Evolutionary conservation across 495 filamentous ascomycete genomes (phyloP).

Genomic region (Lineolata rhizophorae): DNA sequence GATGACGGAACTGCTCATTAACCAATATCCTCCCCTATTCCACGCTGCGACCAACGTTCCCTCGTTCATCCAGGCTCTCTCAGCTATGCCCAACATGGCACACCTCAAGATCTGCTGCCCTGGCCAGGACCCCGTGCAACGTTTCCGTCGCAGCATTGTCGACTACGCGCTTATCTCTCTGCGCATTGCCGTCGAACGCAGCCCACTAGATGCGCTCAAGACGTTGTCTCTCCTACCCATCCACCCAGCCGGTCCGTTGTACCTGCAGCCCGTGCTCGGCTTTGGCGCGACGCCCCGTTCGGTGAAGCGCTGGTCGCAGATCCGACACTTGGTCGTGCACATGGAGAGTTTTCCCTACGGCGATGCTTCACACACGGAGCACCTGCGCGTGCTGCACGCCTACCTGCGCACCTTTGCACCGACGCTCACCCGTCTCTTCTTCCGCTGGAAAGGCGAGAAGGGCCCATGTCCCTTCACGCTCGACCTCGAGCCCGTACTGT

Average conservation of each 20-base stretch:
- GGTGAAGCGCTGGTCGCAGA: slow-evolving; percentile 45
- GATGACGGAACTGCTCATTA: slow-evolving; percentile 43
- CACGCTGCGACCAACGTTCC: slow-evolving; percentile 67
- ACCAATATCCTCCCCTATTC: slow-evolving; percentile 64
- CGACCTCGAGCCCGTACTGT: slow-evolving; percentile 34
- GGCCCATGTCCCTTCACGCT: slow-evolving; percentile 46
- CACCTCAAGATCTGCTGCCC: slow-evolving; percentile 51
- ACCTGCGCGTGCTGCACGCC: slow-evolving; percentile 52
- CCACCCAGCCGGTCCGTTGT: slow-evolving; percentile 45
- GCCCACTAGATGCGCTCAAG: slow-evolving; percentile 31
- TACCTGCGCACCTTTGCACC: slow-evolving; percentile 43
- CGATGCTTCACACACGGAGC: slow-evolving; percentile 21
- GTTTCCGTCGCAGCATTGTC: slow-evolving; percentile 49
- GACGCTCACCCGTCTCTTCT: slow-evolving; percentile 37
- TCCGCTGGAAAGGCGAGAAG: slow-evolving; percentile 47
- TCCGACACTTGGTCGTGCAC: slow-evolving; percentile 36
- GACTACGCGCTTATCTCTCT: slow-evolving; percentile 68
- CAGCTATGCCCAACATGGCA: slow-evolving; percentile 34
- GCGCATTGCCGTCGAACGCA: slow-evolving; percentile 51
- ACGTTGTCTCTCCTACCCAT: slow-evolving; percentile 43
- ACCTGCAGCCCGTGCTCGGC: slow-evolving; percentile 41
- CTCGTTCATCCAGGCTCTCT: slow-evolving; percentile 50
- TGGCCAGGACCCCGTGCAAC: slow-evolving; percentile 38
- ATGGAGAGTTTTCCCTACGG: slow-evolving; percentile 38
- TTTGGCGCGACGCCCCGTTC: slow-evolving; percentile 45